Percentiles rank a stretch among this genome's conserved stretches.
Conservation (phyloP, 495 filamentous ascomycete species). For the Neurospora sp. region DNA sequence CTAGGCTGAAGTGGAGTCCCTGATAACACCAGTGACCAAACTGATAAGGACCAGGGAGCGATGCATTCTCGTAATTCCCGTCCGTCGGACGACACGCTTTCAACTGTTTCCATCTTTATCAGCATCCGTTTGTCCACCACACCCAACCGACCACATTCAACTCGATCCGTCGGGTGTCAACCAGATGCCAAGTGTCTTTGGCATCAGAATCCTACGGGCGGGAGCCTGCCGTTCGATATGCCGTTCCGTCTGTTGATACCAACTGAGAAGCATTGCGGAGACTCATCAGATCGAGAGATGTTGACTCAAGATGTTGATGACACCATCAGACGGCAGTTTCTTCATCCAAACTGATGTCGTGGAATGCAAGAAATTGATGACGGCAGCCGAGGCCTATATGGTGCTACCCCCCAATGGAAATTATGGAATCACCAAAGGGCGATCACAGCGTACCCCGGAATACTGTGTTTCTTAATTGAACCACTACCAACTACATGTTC, state of each 20-base stretch:
- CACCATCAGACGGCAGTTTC: neutral
- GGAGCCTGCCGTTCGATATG: neutral
- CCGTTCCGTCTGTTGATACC: neutral
- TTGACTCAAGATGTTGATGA: neutral
- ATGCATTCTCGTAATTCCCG: conserved; percentile 1
- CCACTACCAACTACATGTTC: neutral
- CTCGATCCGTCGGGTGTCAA: neutral
- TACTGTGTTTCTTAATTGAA: neutral
- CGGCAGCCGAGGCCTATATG: too few relatives aligned
- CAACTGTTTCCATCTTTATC: neutral
- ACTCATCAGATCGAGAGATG: neutral
- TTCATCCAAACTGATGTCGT: neutral
- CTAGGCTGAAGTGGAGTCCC: neutral
- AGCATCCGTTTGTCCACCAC: neutral
- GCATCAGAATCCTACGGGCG: neutral
- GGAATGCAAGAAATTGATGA: neutral
- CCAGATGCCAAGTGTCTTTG: neutral
- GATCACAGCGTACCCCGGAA: neutral
- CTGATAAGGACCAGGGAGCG: neutral
- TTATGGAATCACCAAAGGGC: too few relatives aligned
- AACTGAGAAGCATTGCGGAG: neutral
- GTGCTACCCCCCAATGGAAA: neutral
- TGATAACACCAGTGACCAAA: neutral
- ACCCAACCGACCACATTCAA: neutral
- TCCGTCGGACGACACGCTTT: neutral